Evolutionary conservation across 805 yeast genomes (phyloP).

Genomic region (Kockiozyma suomiensis): DNA sequence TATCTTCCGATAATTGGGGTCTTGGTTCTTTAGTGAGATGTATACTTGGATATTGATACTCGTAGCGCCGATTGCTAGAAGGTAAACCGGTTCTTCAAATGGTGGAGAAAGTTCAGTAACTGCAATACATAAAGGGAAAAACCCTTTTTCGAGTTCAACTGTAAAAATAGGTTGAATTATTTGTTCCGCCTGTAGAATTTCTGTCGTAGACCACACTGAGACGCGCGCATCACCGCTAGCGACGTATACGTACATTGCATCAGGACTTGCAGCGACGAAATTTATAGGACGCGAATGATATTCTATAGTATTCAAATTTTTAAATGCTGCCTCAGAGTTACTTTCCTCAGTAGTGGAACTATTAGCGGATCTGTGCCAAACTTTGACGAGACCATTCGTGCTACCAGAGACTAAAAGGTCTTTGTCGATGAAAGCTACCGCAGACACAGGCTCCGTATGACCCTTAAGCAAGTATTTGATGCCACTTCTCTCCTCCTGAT

Average conservation of each 20-base stretch:
- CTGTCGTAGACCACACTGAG: constrained; percentile 33
- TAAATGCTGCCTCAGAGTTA: constrained; percentile 15
- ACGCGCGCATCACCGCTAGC: constrained; percentile 31
- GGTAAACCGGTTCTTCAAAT: constrained; percentile 36
- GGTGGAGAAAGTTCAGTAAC: constrained; percentile 39
- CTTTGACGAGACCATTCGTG: constrained; percentile 63
- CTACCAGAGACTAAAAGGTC: constrained; percentile 58
- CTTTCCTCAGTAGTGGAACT: too few species aligned
- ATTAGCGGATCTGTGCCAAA: constrained; percentile 53
- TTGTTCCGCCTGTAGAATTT: neutral
- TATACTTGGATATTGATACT: constrained; percentile 38
- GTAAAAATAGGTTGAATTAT: constrained; percentile 32
- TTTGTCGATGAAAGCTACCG: constrained; percentile 60
- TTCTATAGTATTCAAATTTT: neutral
- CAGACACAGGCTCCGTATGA: constrained; percentile 65
- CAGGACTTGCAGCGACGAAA: constrained; percentile 17
- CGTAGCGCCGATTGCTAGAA: constrained; percentile 75
- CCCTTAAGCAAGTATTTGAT: constrained; percentile 59
- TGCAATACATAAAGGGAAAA: constrained; percentile 52
- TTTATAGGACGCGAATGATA: constrained; percentile 19
- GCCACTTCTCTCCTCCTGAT: constrained; percentile 45
- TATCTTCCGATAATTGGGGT: constrained; percentile 1
- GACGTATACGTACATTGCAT: constrained; percentile 8
- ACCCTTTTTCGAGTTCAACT: constrained; percentile 48
- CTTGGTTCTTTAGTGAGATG: neutral